Conservation (phyloP, 2,329 filamentous ascomycete genomes). For the Magnaporthales sp. region DNA sequence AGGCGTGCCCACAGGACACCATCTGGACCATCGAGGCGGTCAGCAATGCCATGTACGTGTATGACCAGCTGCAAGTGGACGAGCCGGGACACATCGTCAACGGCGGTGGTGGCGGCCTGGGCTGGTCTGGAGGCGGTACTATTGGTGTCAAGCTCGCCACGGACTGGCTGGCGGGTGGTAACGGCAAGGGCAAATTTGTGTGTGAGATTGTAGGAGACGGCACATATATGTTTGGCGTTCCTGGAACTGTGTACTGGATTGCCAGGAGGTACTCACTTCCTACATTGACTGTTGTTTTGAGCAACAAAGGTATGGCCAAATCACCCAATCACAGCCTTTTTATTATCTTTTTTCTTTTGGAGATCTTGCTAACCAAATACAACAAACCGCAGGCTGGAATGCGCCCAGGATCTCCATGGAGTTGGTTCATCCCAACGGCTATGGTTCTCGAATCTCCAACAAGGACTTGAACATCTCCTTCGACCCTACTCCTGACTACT, state of each 20-base stretch:
- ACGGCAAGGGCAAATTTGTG: conserved; percentile 38
- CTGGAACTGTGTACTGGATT: conserved; percentile 40
- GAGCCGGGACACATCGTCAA: conserved; percentile 42
- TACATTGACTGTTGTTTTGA: conserved; percentile 39
- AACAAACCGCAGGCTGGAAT: conserved; percentile 42
- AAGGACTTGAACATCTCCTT: conserved; percentile 56
- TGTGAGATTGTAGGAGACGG: conserved; percentile 42
- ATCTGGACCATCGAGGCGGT: conserved; percentile 71
- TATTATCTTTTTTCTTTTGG: background rate
- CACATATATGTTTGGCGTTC: conserved; percentile 38
- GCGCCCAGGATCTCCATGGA: conserved; percentile 47
- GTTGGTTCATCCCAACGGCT: conserved; percentile 49
- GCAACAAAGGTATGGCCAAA: conserved; percentile 38
- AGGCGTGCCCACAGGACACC: conserved; percentile 37
- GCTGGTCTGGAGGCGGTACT: conserved; percentile 43
- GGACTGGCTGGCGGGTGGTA: conserved; percentile 26
- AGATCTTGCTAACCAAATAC: background rate
- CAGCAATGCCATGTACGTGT: conserved; percentile 56
- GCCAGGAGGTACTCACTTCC: conserved; percentile 36
- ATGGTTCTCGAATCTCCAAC: conserved; percentile 45
- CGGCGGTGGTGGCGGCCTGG: conserved; percentile 42
- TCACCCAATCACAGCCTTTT: background rate
- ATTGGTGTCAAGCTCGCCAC: conserved; percentile 40
- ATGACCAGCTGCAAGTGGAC: conserved; percentile 58
- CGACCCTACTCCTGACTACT: conserved; percentile 47